Evolutionary conservation across 805 yeast genomes (phyloP).

Genomic region (Yamadazyma phyllophila): DNA sequence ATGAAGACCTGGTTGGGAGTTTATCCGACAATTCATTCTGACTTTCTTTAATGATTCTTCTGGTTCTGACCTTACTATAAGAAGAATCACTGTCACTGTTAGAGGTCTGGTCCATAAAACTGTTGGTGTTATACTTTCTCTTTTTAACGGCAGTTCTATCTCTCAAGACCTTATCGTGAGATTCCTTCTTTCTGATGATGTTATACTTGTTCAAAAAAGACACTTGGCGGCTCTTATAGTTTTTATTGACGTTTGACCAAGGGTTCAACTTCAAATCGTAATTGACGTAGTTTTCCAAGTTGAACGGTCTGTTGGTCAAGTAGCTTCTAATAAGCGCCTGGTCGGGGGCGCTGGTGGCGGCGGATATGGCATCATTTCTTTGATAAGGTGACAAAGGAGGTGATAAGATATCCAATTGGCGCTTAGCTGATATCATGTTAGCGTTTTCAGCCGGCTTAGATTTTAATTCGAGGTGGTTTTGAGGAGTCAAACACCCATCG

Average conservation of each 20-base stretch:
- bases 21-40: slow-evolving; percentile 12
- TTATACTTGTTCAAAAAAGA: slow-evolving; percentile 54
- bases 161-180: slow-evolving; percentile 11
- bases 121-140: slow-evolving; percentile 15
- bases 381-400: slow-evolving; percentile 48
- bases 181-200: slow-evolving; percentile 21
- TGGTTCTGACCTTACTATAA: slow-evolving; percentile 55
- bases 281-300: slow-evolving; percentile 46
- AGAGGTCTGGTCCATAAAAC: slow-evolving; percentile 11
- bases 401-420: slow-evolving; percentile 33
- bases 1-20: slow-evolving; percentile 7
- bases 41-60: slow-evolving; percentile 45
- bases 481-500: slow-evolving; percentile 13
- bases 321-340: slow-evolving; percentile 15
- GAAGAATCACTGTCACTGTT: slow-evolving; percentile 26
- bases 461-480: slow-evolving; percentile 6
- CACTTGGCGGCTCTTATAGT: slow-evolving; percentile 49
- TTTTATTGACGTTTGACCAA: slow-evolving; percentile 45
- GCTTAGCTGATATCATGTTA: neutral
- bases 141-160: slow-evolving; percentile 22
- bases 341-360: neutral
- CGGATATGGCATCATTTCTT: slow-evolving; percentile 11
- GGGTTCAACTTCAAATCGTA: slow-evolving; percentile 51
- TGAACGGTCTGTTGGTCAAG: slow-evolving; percentile 36
- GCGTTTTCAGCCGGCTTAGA: neutral